Evolutionary conservation across 2,329 filamentous ascomycete species (phyloP), one percentile per base, ranked within the genome.

Genomic region (Alternaria incomplexa): DNA sequence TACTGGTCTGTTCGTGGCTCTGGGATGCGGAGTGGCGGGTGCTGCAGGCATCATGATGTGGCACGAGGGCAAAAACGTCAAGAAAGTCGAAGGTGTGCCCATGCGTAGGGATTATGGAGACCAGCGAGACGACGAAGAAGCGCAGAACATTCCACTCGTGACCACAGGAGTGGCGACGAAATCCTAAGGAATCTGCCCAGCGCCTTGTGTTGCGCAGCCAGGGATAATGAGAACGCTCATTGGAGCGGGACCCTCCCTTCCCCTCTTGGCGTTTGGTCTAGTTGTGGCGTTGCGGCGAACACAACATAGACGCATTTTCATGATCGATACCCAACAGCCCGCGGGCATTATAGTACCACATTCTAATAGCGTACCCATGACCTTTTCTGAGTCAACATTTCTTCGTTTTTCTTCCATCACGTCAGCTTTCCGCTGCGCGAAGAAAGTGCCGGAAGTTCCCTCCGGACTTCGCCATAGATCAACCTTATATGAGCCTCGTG

Each of bases 1-100:
- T 11, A 94, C 92, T 0, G 93, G 92, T 1, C 80, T 93, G 0
- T 93, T 96, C 73, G 90, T 97, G 17, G 91, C 87, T 3, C 75
- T 95, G 6, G 93, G 89, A 3, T 93, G 89, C 73, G 84, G 89
- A 20, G 88, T 91, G 6, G 90, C 90, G 8, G 90, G 85, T 15
- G 75, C 87, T 22, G 92, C 88, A 15, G 93, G 93, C 3, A 80
- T 90, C 32, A 85, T 92, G 75, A 89, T 89, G 79, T 92, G 90
- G 65, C 69, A 88, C 22, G 92, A 96, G 76, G 91, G 91, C 8
- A 91, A 78, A 57, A 67, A 71, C 25, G 70, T 80, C 28, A 80
- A 80, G 69, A 79, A 76, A 50, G 68, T 80, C 8, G 79, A 80
- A 57, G 79, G 78, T 6, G 76, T 80, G 25, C 77, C 77, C 2